Base-by-base conservation (phyloP, 2,329 filamentous ascomycete genomes). In the Neurospora crassa region DNA sequence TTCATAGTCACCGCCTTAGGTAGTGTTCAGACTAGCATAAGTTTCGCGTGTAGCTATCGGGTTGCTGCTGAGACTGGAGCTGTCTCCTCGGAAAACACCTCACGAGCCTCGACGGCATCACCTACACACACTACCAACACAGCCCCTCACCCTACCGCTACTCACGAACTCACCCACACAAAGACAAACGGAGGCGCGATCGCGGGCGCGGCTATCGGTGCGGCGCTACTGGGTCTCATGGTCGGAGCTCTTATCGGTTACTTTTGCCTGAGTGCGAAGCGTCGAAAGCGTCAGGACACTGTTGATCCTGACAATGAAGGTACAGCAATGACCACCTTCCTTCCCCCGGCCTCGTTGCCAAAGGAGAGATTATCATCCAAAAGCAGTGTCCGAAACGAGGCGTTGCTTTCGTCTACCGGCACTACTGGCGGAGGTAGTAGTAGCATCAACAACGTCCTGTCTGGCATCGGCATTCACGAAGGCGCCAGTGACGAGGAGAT, bases 401-500 rank as follows among this genome's bases (percentile, higher is more conserved):
- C 53, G 16, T n/a, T 63, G 7, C 24, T 63, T 1, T 10, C 53
- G 7, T 37, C 29, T n/a, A 24, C 8, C 18, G 4, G 3, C 3
- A 29, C 0, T 29, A 29, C 29, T 29, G 53, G 14, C 5, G 53
- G 53, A 34, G 14, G 29, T n/a, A 18, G 6, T 5, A 29, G 53
- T 34, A 16, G 53, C 18, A 34, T 37, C 16, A 34, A 18, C 14
- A 34, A 63, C 29, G 16, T 63, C 53, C 53, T 63, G 8, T 63
- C 53, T 11, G 7, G 24, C 29, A 63, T 63, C 14, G 53, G 53
- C 16, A 63, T 72, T 34, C 67, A 69, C 29, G 70, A 72, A 42
- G 63, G 70, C 10, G 70, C 67, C 7, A 59, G 70, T 3, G 71
- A 74, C 71, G 68, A 70, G 8, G 71, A 74, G 6, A 63, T 74